phyloP scores from a whole-genome alignment of 2,329 filamentous ascomycete genomes.

The Aureobasidium lini region DNA sequence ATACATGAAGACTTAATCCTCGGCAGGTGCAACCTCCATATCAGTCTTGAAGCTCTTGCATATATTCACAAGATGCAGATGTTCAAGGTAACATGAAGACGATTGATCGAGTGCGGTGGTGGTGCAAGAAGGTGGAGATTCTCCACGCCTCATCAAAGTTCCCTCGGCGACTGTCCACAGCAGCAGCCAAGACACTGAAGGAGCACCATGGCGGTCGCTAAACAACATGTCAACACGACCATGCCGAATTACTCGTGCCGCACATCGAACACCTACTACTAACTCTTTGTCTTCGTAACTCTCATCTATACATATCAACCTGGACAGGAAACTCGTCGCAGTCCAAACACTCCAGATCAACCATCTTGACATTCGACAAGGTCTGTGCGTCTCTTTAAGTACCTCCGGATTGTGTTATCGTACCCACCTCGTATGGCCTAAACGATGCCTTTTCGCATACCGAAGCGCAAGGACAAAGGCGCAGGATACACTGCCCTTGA shows the following conservation, averaged over 20 bases:
- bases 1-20: neutral
- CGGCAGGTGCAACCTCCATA: neutral
- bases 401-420: neutral
- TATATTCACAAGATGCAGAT: too few relatives aligned
- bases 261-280: neutral
- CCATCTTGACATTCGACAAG: neutral
- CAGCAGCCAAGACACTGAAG: constrained; percentile 10
- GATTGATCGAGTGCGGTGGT: neutral
- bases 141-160: neutral
- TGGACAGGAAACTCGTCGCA: neutral
- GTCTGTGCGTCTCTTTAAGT: neutral
- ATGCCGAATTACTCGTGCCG: neutral
- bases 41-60: neutral
- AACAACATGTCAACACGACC: neutral
- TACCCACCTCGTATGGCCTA: neutral
- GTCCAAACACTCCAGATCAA: neutral
- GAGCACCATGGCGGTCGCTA: neutral
- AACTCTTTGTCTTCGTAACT: neutral
- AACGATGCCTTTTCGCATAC: constrained; percentile 11
- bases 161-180: neutral
- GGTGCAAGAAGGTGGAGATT: neutral
- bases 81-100: too few relatives aligned
- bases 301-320: neutral
- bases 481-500: constrained; percentile 13
- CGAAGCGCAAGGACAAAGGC: constrained; percentile 6